Base-by-base conservation (phyloP, 352 stramenopile genomes). In the Blastocystis sp. region DNA sequence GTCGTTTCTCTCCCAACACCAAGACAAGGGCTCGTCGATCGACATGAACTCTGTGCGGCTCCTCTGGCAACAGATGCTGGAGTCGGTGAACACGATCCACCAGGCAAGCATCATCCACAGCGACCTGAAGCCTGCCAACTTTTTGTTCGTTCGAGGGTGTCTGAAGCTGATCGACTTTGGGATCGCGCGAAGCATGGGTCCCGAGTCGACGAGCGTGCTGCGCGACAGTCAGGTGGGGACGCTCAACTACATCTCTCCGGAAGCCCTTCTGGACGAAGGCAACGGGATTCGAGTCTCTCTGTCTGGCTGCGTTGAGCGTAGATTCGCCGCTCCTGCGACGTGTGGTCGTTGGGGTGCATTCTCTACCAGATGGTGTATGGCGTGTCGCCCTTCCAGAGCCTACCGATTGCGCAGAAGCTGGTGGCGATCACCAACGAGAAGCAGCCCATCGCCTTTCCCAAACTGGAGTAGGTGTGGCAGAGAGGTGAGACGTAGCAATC, bases 161-260 rank as follows among this genome's bases (percentile, higher is more conserved):
- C 90, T 98, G 24, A 97, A 97, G 87, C 89, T 98, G 0, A 98
- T 98, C 73, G 95, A 98, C 88, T 98, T 98, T 87, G 95, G 95
- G 38, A 98, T 98, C 76, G 95, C 95, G 8, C 97, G 97, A 76
- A 93, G 93, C 27, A 97, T 97, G 86, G 95, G 90, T 40, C 95
- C 97, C 81, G 94, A 98, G 84, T 97, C 94, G 65, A 97, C 94
- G 0, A 97, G 97, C 88, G 96, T 98, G 73, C 93, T 97, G 84
- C 90, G 94, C 57, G 94, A 98, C 84, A 96, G 90, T 75, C 93
- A 97, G 75, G 94, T 97, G 86, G 94, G 94, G 34, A 98, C 94
- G 0, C 90, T 97, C 7, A 97, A 97, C 88, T 98, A 95, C 87
- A 98, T 98, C 93, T 96, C 92, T 0, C 94, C 94, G 4, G 94